Evolutionary conservation across 805 yeast species (phyloP).

Genomic region (Saccharomycopsis sp.): DNA sequence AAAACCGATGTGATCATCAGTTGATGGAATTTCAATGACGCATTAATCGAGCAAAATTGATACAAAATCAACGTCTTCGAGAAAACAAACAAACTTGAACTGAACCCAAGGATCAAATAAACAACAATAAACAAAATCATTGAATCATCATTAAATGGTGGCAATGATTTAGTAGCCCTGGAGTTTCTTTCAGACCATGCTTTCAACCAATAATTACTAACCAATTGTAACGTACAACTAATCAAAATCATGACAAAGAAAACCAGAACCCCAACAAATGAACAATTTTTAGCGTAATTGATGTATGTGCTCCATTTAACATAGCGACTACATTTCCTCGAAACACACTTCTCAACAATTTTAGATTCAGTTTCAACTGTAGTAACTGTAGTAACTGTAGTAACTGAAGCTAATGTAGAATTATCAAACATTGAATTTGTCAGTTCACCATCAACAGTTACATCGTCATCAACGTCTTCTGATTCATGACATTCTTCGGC

Average conservation of each 20-base stretch:
- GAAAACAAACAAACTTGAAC: constrained; percentile 42
- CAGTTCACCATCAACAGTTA: background rate
- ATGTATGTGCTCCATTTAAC: constrained; percentile 48
- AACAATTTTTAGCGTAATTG: constrained; percentile 55
- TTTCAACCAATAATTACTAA: constrained; percentile 58
- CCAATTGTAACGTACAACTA: constrained; percentile 32
- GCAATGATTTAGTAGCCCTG: constrained; percentile 19
- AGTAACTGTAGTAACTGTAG: background rate
- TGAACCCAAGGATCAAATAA: constrained; percentile 49
- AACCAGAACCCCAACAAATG: constrained; percentile 37
- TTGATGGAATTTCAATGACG: constrained; percentile 50
- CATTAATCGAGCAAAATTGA: constrained; percentile 49
- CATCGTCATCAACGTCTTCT: background rate
- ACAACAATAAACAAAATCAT: constrained; percentile 45
- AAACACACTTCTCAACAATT: background rate
- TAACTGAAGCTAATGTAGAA: background rate
- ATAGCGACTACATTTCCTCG: constrained; percentile 23
- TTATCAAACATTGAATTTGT: background rate
- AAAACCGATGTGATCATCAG: constrained; percentile 48
- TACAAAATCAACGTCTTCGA: constrained; percentile 42
- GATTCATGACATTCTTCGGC: background rate
- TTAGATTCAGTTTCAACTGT: no score
- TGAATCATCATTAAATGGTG: constrained; percentile 27
- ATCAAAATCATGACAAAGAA: constrained; percentile 33
- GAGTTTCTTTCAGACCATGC: constrained; percentile 54